Evolutionary conservation across 108 stramenopile species (phyloP).

Genomic region (Skeletonema costatum): DNA sequence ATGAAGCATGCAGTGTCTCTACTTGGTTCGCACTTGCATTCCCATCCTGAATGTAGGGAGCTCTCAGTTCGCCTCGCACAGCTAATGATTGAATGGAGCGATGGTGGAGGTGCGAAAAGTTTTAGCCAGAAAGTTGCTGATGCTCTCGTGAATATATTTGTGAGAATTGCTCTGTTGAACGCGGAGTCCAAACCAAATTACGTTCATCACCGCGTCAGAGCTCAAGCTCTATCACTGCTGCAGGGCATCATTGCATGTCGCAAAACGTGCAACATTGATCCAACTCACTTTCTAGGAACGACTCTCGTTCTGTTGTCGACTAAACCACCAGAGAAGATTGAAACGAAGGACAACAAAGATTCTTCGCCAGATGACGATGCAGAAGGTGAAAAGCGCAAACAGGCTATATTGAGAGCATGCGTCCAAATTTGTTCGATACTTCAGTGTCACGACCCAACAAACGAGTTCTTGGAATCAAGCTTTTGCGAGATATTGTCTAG

Average conservation of each 20-base stretch:
- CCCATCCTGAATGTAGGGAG: conserved; percentile 64
- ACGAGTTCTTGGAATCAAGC: conserved; percentile 7
- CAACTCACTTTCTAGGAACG: conserved; percentile 42
- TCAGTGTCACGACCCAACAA: conserved; percentile 16
- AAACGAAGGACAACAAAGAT: neutral
- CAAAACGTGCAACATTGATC: conserved; percentile 40
- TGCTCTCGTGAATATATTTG: conserved; percentile 80
- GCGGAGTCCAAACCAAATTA: conserved; percentile 66
- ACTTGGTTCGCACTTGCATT: conserved; percentile 80
- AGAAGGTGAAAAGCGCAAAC: neutral
- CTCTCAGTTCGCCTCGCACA: conserved; percentile 82
- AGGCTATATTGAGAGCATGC: neutral
- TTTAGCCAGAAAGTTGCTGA: conserved; percentile 50
- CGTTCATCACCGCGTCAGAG: conserved; percentile 15
- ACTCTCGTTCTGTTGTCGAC: conserved; percentile 24
- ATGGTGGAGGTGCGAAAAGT: conserved; percentile 12
- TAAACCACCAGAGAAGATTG: conserved; percentile 13
- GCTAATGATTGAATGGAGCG: conserved; percentile 86
- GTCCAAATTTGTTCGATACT: conserved; percentile 26
- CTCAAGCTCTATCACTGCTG: conserved; percentile 37
- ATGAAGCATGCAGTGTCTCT: conserved; percentile 85
- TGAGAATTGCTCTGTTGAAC: conserved; percentile 74
- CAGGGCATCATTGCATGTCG: conserved; percentile 29
- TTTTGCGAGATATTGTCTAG: conserved; percentile 2
- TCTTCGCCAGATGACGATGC: neutral